Evolutionary conservation across 202 grass and related monocot species (phyloP).

Genomic region (Schoenoplectus tabernaemontani): DNA sequence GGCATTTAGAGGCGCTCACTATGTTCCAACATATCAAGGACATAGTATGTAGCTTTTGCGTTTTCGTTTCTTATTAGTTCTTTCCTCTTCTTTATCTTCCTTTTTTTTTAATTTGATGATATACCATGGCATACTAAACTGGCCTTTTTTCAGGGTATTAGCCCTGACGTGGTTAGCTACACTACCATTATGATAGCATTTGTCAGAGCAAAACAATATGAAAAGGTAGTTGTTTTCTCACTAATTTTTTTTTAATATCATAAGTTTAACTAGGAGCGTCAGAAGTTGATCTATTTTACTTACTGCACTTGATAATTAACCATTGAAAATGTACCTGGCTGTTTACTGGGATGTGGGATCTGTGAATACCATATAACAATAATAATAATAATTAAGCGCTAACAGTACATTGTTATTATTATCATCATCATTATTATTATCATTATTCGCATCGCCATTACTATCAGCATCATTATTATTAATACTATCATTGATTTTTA

Average conservation of each 20-base stretch:
- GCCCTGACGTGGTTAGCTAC: slow-evolving; percentile 87
- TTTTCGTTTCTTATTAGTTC: neutral
- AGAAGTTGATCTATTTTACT: neutral
- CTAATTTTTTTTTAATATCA: slow-evolving; percentile 9
- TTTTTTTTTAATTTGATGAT: neutral
- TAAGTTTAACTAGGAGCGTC: neutral
- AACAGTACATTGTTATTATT: too few relatives aligned
- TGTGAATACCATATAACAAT: neutral
- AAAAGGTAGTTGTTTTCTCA: slow-evolving; percentile 44
- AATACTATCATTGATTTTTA: too few relatives aligned
- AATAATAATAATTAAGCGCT: neutral
- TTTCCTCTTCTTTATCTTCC: neutral
- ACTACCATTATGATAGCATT: slow-evolving; percentile 97
- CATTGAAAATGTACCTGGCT: neutral
- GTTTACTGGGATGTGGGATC: neutral
- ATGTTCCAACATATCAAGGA: slow-evolving; percentile 95
- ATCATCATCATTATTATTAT: too few relatives aligned
- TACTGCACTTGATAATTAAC: neutral
- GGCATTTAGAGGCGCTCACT: slow-evolving; percentile 62
- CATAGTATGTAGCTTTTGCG: slow-evolving; percentile 53
- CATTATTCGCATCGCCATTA: too few relatives aligned
- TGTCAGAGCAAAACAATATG: slow-evolving; percentile 73
- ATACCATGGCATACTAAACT: neutral
- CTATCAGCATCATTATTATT: too few relatives aligned
- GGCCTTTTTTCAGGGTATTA: slow-evolving; percentile 45